Evolutionary conservation across 1,139 yeast species (phyloP), one percentile per base, ranked within the genome.

Genomic region (Blastobotrys apis): DNA sequence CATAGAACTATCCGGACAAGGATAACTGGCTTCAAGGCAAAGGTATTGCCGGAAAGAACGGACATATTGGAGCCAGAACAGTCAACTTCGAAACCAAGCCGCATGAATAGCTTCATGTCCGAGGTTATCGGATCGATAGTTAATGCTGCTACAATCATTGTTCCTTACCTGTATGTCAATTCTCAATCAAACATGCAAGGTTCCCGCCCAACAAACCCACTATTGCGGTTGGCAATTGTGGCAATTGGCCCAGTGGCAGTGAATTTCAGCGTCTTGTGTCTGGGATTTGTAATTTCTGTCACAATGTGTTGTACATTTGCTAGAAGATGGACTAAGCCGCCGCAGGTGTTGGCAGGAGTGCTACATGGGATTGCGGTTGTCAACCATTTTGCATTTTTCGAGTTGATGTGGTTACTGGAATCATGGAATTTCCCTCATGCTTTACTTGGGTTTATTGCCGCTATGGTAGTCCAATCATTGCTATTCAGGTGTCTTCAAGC

Each of bases 321-420:
- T 92, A 26, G 96, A 95, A 65, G 96, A 95, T 88, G 97, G 73
- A 87, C 86, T 76, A 84, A 84, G 73, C 87, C 96, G 44, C 95
- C 95, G 69, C 83, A 96, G 17, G 90, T 84, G 37, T 77, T 87
- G 74, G 97, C 98, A 26, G 95, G 84, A 56, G 69, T 88, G 62
- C 94, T 97, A 23, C 98, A 90, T 64, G 95, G 95, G 67, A 71
- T 84, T 15, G 73, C 87, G 0, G 73, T 85, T 1, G 16, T 81
- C 1, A 59, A 73, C 10, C 79, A 82, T 51, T 51, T 83, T 17
- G 45, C 75, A 0, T 69, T 71, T 41, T 77, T 86, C 60, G 86
- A 83, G 53, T 53, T 79, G 0, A 68, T 84, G 41, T 76, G 84
- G 69, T 66, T 78, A 40, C 60, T 81, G 30, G 88, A 86, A 59